Evolutionary conservation across 768 basidiomycete genomes (phyloP).

Genomic region (Imleria badia): DNA sequence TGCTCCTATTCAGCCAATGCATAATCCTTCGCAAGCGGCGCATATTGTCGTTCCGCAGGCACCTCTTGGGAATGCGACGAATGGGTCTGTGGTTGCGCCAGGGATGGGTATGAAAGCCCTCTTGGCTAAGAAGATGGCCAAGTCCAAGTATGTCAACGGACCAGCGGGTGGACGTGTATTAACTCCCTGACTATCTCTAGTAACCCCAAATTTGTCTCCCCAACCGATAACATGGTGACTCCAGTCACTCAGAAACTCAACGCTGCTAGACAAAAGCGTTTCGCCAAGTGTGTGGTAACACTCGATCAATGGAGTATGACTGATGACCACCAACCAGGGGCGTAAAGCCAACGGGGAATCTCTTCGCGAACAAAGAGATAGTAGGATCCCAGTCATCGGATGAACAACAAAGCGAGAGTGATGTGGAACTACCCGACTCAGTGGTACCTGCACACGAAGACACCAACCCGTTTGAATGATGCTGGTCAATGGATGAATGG

Average conservation of each 20-base stretch:
- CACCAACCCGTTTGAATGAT: conserved; percentile 66
- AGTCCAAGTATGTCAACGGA: conserved; percentile 63
- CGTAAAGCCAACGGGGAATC: conserved; percentile 55
- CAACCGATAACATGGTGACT: conserved; percentile 94
- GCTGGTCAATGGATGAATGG: not conserved
- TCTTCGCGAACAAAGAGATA: conserved; percentile 48
- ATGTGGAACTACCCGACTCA: conserved; percentile 39
- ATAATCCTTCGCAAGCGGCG: conserved; percentile 81
- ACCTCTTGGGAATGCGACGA: conserved; percentile 67
- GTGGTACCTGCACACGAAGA: conserved; percentile 46
- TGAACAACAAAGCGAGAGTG: conserved; percentile 37
- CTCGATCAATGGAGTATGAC: conserved; percentile 1
- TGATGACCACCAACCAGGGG: conserved; percentile 40
- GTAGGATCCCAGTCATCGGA: conserved; percentile 32
- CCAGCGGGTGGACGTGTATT: not conserved
- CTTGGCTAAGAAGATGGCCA: conserved; percentile 91
- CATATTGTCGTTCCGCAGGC: conserved; percentile 77
- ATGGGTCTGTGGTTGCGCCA: conserved; percentile 51
- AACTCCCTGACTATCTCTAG: conserved; percentile 38
- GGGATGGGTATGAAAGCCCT: conserved; percentile 90
- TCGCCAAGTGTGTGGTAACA: conserved; percentile 65
- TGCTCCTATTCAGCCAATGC: conserved; percentile 74
- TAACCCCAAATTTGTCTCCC: conserved; percentile 87
- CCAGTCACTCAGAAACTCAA: conserved; percentile 91
- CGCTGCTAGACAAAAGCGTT: conserved; percentile 91